These are phyloP conservation scores for Trypanosoma avium DNA, from an alignment of 208 protist genomes.

Conservation along the genomic window DNA sequence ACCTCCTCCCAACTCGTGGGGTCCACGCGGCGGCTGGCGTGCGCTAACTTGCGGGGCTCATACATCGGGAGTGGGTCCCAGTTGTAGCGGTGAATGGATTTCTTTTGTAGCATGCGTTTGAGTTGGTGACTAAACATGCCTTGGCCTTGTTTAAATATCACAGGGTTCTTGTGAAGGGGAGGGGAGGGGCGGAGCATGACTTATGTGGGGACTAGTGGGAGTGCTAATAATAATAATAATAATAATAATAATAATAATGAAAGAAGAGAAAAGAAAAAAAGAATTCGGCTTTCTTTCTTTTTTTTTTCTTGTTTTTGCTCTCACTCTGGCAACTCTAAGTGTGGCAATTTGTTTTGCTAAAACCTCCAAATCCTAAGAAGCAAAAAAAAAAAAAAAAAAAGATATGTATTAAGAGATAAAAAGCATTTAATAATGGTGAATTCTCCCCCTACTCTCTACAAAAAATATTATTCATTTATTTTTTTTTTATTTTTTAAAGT, in stretches of 20 bases:
- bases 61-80: conserved; percentile 93
- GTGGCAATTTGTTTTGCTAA: too few species aligned
- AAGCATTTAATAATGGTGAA: too few species aligned
- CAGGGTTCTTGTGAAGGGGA: conserved; percentile 74
- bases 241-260: neutral
- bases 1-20: conserved; percentile 83
- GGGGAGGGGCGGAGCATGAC: conserved; percentile 56
- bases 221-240: conserved; percentile 26
- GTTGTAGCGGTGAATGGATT: conserved; percentile 83
- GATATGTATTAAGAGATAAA: too few species aligned
- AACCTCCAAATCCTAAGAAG: neutral
- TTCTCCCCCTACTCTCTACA: too few species aligned
- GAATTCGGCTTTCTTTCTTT: neutral
- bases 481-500: too few species aligned
- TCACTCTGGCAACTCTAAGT: neutral
- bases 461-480: too few species aligned
- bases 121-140: conserved; percentile 92
- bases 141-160: conserved; percentile 90
- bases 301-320: neutral
- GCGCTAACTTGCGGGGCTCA: conserved; percentile 81
- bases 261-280: neutral
- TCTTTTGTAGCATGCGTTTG: conserved; percentile 91
- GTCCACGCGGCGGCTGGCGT: conserved; percentile 76
- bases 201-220: too few species aligned
- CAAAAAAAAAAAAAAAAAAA: neutral